phyloP scores from a whole-genome alignment of 176 grass and related monocot genomes.

The Themeda triandra region DNA sequence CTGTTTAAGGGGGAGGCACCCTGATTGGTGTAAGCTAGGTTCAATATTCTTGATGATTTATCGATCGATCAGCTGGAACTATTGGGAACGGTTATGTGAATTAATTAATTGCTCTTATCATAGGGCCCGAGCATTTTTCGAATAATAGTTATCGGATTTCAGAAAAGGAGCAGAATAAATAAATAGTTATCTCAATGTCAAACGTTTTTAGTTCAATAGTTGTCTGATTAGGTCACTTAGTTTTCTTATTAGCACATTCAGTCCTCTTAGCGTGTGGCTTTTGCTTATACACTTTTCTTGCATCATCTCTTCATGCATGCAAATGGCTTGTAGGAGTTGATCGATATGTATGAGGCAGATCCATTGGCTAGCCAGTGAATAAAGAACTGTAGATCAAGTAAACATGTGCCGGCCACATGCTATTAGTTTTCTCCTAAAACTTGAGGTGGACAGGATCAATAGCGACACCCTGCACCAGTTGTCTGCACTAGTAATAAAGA shows the following conservation, averaged over 20 bases:
- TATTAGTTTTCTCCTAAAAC: background rate
- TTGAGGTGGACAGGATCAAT: background rate
- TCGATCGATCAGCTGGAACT: background rate
- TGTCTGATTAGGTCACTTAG: background rate
- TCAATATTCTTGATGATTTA: background rate
- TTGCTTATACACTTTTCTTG: background rate
- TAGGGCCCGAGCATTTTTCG: background rate
- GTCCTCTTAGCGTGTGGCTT: background rate
- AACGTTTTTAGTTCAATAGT: background rate
- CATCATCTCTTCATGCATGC: background rate
- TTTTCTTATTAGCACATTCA: background rate
- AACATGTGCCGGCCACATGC: background rate
- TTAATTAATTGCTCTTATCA: background rate
- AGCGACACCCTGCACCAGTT: slow-evolving; percentile 6
- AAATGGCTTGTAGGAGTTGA: background rate
- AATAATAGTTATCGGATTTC: background rate
- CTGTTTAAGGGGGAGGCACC: background rate
- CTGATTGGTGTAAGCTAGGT: background rate
- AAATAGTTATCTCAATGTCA: background rate
- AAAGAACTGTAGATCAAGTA: background rate
- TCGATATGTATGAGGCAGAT: background rate
- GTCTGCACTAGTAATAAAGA: background rate
- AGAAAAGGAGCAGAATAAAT: background rate
- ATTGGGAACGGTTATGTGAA: background rate
- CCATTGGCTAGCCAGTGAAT: background rate